Evolutionary conservation across 164 flowering plant species (phyloP), one percentile per base, ranked within the genome.

Genomic region (Liriodendron chinense): DNA sequence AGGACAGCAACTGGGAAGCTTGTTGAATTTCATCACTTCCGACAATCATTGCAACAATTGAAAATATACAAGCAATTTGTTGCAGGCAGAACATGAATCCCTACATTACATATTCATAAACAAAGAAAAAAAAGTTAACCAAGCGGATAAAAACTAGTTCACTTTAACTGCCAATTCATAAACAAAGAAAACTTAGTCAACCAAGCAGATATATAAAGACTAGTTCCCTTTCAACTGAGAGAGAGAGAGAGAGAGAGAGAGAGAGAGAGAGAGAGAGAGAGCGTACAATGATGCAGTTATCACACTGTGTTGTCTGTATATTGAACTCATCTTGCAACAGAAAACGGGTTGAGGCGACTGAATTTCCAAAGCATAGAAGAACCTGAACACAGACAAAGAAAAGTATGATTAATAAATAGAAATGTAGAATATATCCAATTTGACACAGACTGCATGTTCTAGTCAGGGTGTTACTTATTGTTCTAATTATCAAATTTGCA

Each of bases 291-390:
- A 91, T 89, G 90, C 92, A 89, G 82, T 90, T 89, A 72, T 91
- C 96, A 59, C 96, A 91, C 68, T 86, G 75, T 20, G 96, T 91
- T 70, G 92, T 91, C 78, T 87, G 91, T 76, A 91, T 90, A 77
- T 87, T 89, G 88, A 91, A 91, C 78, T 90, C 92, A 77, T 91
- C 96, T 84, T 89, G 95, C 86, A 91, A 76, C 80, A 91, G 69
- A 76, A 89, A 90, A 59, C 96, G 92, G 1, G 96, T 90, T 49
- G 93, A 86, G 47, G 90, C 93, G 66, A 90, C 96, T 1, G 93
- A 91, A 69, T 83, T 91, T 62, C 81, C 82, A 78, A 90, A 90
- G 85, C 93, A 90, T 3, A 78, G 80, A 75, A 85, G 69, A 68
- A 89, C 92, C 96, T 90, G 89, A 66, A 73, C 43, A 67, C 24